phyloP scores from a whole-genome alignment of 108 stramenopile species.

The Mediolabrus comicus region DNA sequence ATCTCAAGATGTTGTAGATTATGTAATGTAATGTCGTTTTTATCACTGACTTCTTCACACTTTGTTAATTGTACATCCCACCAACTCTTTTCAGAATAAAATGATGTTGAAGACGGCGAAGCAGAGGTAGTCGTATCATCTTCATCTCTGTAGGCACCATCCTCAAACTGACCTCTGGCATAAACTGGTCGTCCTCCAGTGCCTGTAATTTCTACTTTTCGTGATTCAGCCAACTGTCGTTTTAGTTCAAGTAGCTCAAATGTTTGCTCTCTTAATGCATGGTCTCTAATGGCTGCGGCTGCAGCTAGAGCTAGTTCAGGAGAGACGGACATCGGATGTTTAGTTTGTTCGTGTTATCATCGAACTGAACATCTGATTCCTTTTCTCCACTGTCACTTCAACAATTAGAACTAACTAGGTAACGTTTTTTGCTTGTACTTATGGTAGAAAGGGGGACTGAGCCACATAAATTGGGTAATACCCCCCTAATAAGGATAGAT shows the following conservation, averaged over 20 bases:
- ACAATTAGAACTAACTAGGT: too few relatives aligned
- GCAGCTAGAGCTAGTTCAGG: slow-evolving; percentile 1
- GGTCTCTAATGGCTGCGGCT: slow-evolving; percentile 2
- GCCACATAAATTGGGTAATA: too few relatives aligned
- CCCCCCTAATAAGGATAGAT: too few relatives aligned
- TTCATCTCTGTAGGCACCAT: not conserved
- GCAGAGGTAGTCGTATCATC: not conserved
- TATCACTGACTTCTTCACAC: not conserved
- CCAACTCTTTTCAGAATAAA: not conserved
- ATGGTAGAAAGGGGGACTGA: too few relatives aligned
- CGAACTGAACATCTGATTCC: not conserved
- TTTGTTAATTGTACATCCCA: not conserved
- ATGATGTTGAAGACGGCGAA: not conserved
- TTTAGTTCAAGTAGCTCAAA: slow-evolving; percentile 1
- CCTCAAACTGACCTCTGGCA: not conserved
- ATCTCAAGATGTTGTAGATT: not conserved
- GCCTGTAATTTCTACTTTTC: not conserved
- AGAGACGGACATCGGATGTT: slow-evolving; percentile 1
- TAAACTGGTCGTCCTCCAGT: not conserved
- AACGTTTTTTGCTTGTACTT: too few relatives aligned
- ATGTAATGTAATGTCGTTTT: not conserved
- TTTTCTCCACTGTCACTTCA: too few relatives aligned
- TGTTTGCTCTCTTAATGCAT: not conserved
- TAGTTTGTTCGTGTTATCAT: not conserved
- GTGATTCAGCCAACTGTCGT: not conserved